Evolutionary conservation across 2,329 filamentous ascomycete species (phyloP), one percentile per base, ranked within the genome.

Genomic region (Penicillium sp.): DNA sequence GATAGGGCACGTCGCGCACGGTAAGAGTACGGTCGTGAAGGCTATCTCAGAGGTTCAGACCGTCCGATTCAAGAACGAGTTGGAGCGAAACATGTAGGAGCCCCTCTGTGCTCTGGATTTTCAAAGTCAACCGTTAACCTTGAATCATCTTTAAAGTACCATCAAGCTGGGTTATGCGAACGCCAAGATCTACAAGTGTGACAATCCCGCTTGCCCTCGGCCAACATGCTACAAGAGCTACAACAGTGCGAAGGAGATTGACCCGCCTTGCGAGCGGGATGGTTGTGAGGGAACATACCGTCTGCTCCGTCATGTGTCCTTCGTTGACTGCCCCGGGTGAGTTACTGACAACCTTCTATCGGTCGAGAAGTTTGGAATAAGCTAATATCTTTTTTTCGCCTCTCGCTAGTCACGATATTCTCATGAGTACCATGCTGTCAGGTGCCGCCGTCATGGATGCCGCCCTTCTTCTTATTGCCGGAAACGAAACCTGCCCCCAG

Each of bases 361-460:
- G 17, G 22, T 6, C 12, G 19, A 8, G 30, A 26, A 12, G 10
- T 10, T 13, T 26, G 35, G 19, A n/a, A 37, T 49, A 33, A 19
- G 42, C 54, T 49, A 28, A 49, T 47, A 22, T 35, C 4, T 30
- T 38, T n/a, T 45, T 40, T 12, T 49, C 37, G 35, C 38, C 44
- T 53, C 28, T 28, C 17, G 17, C 24, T 30, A 95, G 95, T 81
- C 95, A 99, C 91, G 95, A 99, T 83, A 99, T 99, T 93, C 93
- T 99, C 79, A 99, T 99, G 95, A 98, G 94, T 82, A 99, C 95
- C 73, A 99, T 99, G 95, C 89, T 99, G 85, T 99, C 95, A 76
- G 95, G 95, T 76, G 95, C 95, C 73, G 95, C 95, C 68, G 95
- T 99, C 86, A 99, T 99, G 95, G 95, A 99, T 81, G 95, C 95